Evolutionary conservation across 2,329 filamentous ascomycete species (phyloP).

Genomic region (Zelopaecilomyces penicillatus): DNA sequence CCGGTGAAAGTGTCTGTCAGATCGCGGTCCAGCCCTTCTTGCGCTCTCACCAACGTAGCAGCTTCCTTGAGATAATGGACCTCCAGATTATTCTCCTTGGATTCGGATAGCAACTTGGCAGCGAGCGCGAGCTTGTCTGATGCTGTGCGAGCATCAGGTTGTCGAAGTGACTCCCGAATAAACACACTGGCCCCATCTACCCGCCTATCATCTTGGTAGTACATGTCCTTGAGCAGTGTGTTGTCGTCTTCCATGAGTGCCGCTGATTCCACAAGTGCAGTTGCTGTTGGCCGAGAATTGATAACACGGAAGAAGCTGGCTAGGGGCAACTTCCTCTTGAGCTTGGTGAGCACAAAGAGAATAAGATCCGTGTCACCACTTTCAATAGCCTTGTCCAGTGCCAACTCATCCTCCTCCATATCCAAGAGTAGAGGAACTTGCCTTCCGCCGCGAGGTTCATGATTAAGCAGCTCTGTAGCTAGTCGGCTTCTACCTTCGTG

Average conservation of each 20-base stretch:
- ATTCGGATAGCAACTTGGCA: slow-evolving; percentile 72
- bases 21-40: slow-evolving; percentile 81
- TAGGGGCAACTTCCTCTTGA: slow-evolving; percentile 84
- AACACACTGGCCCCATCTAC: slow-evolving; percentile 84
- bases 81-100: slow-evolving; percentile 70
- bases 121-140: slow-evolving; percentile 85
- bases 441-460: slow-evolving; percentile 89
- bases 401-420: slow-evolving; percentile 94
- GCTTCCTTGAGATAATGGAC: slow-evolving; percentile 72
- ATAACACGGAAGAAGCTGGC: slow-evolving; percentile 89
- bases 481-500: slow-evolving; percentile 86
- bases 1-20: slow-evolving; percentile 70
- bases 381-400: slow-evolving; percentile 92
- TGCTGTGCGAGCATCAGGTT: slow-evolving; percentile 60
- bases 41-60: slow-evolving; percentile 68
- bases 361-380: slow-evolving; percentile 91
- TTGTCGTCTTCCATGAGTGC: slow-evolving; percentile 65
- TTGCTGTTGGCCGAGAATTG: slow-evolving; percentile 75
- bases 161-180: slow-evolving; percentile 70
- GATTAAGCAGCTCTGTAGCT: slow-evolving; percentile 83
- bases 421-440: slow-evolving; percentile 87
- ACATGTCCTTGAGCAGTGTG: slow-evolving; percentile 82
- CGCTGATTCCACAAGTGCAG: slow-evolving; percentile 79
- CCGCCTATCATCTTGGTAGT: slow-evolving; percentile 92
- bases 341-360: slow-evolving; percentile 76